A percentile compares a stretch with the other conserved stretches of the same genome.
phyloP scores from a whole-genome alignment of 2,329 filamentous ascomycete species.

The Chaetomium globosum region DNA sequence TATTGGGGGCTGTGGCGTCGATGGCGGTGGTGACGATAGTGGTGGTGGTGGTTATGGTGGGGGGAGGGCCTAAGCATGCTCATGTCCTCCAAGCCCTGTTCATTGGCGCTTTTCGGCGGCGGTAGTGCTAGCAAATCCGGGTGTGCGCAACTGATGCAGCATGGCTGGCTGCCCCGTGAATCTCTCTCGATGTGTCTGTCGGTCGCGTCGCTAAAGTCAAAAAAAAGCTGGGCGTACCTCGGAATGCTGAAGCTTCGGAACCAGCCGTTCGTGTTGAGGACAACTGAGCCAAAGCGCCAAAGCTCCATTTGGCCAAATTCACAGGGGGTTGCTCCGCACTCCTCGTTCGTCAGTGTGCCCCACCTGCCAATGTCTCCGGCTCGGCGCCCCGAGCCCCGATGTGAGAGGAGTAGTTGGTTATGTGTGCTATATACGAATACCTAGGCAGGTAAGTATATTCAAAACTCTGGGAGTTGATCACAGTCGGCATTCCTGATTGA shows the following conservation, averaged over 20 bases:
- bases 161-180: conserved; percentile 28
- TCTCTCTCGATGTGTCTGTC: neutral
- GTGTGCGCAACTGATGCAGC: conserved; percentile 26
- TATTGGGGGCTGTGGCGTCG: conserved; percentile 9
- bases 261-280: conserved; percentile 25
- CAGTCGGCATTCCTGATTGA: neutral
- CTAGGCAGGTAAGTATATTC: too few species aligned
- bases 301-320: conserved; percentile 31
- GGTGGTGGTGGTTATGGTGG: conserved; percentile 3
- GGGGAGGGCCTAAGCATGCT: conserved; percentile 32
- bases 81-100: conserved; percentile 21
- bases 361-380: conserved; percentile 32
- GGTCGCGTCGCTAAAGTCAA: neutral
- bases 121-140: conserved; percentile 14
- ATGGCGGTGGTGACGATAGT: conserved; percentile 2
- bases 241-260: conserved; percentile 10
- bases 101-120: conserved; percentile 25
- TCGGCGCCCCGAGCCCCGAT: conserved; percentile 20
- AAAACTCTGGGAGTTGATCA: neutral
- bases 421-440: too few species aligned
- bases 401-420: neutral
- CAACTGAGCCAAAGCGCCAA: conserved; percentile 29
- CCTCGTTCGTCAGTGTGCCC: conserved; percentile 22
- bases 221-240: neutral
- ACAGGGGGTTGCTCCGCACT: conserved; percentile 29